A percentile compares a stretch with the other conserved stretches of the same genome.
These are phyloP conservation scores for Trametes sp. DNA, from an alignment of 1,284 basidiomycete species.

Conservation along the genomic window DNA sequence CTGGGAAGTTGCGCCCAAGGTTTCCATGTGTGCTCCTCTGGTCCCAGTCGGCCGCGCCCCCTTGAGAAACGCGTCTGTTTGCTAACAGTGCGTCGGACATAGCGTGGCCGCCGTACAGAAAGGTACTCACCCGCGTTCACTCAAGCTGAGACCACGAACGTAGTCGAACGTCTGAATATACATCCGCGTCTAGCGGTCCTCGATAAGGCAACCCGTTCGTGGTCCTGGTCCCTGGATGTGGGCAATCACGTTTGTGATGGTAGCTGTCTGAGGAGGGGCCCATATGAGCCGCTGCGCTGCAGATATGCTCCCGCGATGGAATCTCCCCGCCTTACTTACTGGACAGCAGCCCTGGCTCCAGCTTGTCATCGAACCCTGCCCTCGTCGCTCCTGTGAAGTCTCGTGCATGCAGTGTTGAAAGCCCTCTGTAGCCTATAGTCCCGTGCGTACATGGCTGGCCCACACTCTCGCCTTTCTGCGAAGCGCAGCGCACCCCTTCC, in stretches of 20 bases:
- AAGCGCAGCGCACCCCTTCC: slow-evolving; percentile 36
- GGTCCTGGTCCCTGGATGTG: slow-evolving; percentile 1
- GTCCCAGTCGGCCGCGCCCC: neutral
- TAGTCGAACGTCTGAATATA: neutral
- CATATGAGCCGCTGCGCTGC: slow-evolving; percentile 7
- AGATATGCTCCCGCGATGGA: slow-evolving; percentile 19
- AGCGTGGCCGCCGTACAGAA: neutral
- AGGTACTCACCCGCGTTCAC: neutral
- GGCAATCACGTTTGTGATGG: slow-evolving; percentile 34
- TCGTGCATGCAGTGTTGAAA: slow-evolving; percentile 21
- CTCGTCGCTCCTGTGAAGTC: slow-evolving; percentile 8
- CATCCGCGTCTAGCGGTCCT: slow-evolving; percentile 1
- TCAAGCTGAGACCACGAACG: neutral
- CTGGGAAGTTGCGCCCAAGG: too few relatives aligned
- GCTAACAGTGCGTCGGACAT: neutral
- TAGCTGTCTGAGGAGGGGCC: slow-evolving; percentile 16
- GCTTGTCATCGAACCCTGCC: slow-evolving; percentile 5
- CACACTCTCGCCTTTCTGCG: slow-evolving; percentile 24
- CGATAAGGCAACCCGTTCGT: neutral
- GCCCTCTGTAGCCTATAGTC: neutral
- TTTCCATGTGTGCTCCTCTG: neutral
- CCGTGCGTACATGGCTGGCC: slow-evolving; percentile 29
- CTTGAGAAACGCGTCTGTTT: neutral
- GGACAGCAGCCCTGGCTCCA: slow-evolving; percentile 3
- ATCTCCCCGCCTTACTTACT: slow-evolving; percentile 4